phyloP scores from a whole-genome alignment of 768 basidiomycete genomes.

The Tylopilus sp. region DNA sequence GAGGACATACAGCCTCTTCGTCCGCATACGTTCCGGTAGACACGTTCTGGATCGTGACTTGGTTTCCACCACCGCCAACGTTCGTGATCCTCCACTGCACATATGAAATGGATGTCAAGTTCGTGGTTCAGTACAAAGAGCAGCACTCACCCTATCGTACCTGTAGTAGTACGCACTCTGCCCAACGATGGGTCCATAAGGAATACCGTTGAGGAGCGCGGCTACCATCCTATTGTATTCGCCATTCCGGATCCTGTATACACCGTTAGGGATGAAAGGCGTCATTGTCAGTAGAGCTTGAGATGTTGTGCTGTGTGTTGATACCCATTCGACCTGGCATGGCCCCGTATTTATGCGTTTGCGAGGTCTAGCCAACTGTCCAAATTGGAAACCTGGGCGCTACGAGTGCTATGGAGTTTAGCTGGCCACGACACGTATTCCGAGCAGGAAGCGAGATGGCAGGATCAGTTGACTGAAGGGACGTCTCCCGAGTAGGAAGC shows the following conservation, averaged over 20 bases:
- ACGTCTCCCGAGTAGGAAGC: neutral
- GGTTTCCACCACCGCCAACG: neutral
- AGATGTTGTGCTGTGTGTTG: neutral
- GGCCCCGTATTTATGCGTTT: neutral
- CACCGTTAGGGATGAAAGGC: neutral
- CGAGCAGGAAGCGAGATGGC: neutral
- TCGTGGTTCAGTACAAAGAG: too few relatives aligned
- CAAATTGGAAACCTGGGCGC: neutral
- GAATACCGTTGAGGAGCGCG: neutral
- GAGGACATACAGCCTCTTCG: too few relatives aligned
- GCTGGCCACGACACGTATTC: neutral
- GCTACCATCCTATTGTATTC: neutral
- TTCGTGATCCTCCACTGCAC: neutral
- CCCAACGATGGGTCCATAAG: neutral
- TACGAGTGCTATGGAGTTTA: neutral
- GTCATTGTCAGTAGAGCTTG: neutral
- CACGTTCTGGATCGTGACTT: neutral
- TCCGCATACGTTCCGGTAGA: neutral
- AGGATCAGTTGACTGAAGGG: too few relatives aligned
- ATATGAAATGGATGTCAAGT: neutral
- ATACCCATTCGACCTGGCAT: neutral
- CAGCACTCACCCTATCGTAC: neutral
- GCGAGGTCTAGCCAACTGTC: neutral
- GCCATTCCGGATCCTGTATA: neutral
- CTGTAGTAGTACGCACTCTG: too few relatives aligned